Evolutionary conservation across 2,329 filamentous ascomycete species (phyloP).

Genomic region (Ilyonectria mors-panacis): DNA sequence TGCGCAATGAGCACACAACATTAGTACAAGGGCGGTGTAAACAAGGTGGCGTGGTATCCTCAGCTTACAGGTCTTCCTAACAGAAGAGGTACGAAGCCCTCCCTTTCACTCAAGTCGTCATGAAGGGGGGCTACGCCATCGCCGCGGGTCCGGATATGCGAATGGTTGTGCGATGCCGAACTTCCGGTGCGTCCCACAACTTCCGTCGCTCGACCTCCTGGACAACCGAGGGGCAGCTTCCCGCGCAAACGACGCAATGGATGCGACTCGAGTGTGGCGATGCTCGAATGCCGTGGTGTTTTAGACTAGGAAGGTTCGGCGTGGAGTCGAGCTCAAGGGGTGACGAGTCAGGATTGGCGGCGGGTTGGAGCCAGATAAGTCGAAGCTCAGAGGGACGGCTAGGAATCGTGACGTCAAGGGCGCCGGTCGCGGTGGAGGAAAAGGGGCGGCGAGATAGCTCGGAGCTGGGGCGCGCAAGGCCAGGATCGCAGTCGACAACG

Average conservation of each 20-base stretch:
- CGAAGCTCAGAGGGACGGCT: conserved; percentile 17
- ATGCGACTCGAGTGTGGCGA: conserved; percentile 18
- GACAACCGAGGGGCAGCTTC: conserved; percentile 20
- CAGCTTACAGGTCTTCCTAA: conserved; percentile 43
- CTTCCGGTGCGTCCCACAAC: conserved; percentile 39
- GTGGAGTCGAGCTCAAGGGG: conserved; percentile 39
- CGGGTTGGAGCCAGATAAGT: conserved; percentile 24
- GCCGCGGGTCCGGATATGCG: conserved; percentile 34
- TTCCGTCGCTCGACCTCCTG: conserved; percentile 27
- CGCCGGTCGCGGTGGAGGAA: conserved; percentile 14
- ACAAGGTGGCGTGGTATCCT: conserved; percentile 39
- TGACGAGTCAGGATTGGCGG: conserved; percentile 9
- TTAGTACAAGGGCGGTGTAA: conserved; percentile 45
- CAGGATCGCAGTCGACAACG: conserved; percentile 6
- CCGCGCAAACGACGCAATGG: conserved; percentile 12
- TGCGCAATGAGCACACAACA: conserved; percentile 29
- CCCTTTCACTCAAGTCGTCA: conserved; percentile 38
- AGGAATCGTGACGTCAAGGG: conserved; percentile 46
- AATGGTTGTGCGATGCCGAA: conserved; percentile 38
- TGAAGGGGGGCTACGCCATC: conserved; percentile 46
- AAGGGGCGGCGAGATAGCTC: conserved; percentile 15
- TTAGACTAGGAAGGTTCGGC: conserved; percentile 31
- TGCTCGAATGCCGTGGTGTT: conserved; percentile 8
- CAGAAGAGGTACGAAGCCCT: conserved; percentile 49
- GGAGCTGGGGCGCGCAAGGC: conserved; percentile 10